Evolutionary conservation across 2,329 filamentous ascomycete species (phyloP), one percentile per base, ranked within the genome.

Genomic region (Neocucurbitaria cava): DNA sequence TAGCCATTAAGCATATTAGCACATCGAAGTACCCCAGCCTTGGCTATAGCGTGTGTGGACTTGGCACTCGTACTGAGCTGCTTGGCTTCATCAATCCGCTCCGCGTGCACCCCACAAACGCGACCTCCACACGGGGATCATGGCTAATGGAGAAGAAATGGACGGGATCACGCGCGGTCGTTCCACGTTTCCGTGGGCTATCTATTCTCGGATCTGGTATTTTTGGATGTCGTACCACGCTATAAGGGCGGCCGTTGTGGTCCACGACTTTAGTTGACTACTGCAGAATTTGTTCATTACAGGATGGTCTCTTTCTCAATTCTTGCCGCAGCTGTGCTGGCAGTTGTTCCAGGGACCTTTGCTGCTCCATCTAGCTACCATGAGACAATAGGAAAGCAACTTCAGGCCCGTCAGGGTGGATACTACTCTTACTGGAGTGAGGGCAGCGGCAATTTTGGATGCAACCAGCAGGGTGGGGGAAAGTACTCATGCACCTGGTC

Each of bases 351-450:
- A 9, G 7, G 11, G 2, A 43, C 36, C 6, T 13, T 54, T n/a
- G 17, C 54, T 1, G 50, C 24, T 33, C 54, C 46, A n/a, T 23
- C 44, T 2, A 51, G 54, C 35, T 54, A 31, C 15, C 39, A 58
- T 35, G 50, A 54, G 17, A 58, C 54, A 4, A 43, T 58, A 10
- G 54, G 51, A 17, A 54, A 58, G 39, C 50, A 58, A 8, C 51
- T 58, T 18, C 31, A 58, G 28, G 36, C 43, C 20, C 54, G 54
- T 15, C 43, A 51, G 38, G 51, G 51, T 5, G 46, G 46, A 74
- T 87, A 82, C 77, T 87, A 83, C 72, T 84, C 82, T 8, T 86
- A 80, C 76, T 87, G 83, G 83, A 84, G 79, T 41, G 83, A 86
- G 52, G 79, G 80, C 31, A 72, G 69, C 9, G 63, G 61, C 18